phyloP scores from a whole-genome alignment of 768 basidiomycete species.

The Fomitopsis pulvina region DNA sequence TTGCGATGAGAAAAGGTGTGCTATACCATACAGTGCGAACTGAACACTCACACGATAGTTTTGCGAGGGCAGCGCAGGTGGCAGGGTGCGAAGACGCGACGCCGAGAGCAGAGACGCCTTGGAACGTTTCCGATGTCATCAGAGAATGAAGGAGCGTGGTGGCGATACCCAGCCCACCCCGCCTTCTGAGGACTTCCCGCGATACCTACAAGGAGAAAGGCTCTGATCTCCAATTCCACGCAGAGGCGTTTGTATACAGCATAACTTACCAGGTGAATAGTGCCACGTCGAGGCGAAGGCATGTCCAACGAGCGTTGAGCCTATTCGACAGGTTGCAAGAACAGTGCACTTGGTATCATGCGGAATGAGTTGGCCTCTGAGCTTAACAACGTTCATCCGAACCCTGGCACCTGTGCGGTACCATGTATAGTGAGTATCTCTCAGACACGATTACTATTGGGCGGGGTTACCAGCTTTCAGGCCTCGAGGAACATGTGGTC shows the following conservation, averaged over 20 bases:
- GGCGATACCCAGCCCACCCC: constrained; percentile 25
- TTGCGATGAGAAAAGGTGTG: too few relatives aligned
- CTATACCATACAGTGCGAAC: too few relatives aligned
- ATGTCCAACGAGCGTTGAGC: constrained; percentile 22
- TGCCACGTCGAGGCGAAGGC: constrained; percentile 26
- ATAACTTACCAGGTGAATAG: constrained; percentile 17
- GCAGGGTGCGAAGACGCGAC: constrained; percentile 28
- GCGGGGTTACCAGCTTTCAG: too few relatives aligned
- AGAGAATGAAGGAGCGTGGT: constrained; percentile 23
- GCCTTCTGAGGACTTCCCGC: background rate
- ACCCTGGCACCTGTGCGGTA: too few relatives aligned
- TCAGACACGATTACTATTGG: too few relatives aligned
- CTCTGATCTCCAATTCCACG: background rate
- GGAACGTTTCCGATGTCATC: constrained; percentile 10
- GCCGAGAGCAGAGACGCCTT: constrained; percentile 20
- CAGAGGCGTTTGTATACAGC: background rate
- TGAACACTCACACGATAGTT: constrained; percentile 19
- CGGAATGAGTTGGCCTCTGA: constrained; percentile 7
- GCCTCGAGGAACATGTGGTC: too few relatives aligned
- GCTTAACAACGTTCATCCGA: constrained; percentile 2
- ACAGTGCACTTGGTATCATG: constrained; percentile 13
- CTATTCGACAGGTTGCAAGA: constrained; percentile 12
- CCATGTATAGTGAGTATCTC: too few relatives aligned
- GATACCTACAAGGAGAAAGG: constrained; percentile 24
- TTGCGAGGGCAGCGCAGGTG: constrained; percentile 22